Conservation (phyloP, 805 yeast genomes). For the Zygosaccharomyces rouxii region DNA sequence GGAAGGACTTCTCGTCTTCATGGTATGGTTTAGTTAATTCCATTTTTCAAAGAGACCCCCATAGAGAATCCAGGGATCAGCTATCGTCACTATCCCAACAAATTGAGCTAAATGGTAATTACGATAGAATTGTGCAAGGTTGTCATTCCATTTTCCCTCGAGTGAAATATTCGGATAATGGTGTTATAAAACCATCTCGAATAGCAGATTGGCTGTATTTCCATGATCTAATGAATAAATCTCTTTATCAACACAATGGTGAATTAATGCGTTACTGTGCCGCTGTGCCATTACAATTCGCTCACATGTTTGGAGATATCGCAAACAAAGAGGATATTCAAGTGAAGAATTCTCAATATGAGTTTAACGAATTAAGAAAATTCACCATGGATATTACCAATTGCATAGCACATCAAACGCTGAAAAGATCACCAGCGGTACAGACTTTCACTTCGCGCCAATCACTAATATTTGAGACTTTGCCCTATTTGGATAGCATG, state of each 20-base stretch:
- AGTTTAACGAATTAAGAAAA: conserved; percentile 28
- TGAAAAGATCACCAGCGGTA: conserved; percentile 14
- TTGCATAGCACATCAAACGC: conserved; percentile 21
- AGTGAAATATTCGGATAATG: conserved; percentile 60
- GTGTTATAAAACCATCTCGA: conserved; percentile 51
- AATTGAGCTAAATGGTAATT: conserved; percentile 44
- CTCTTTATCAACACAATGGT: conserved; percentile 39
- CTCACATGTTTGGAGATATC: conserved; percentile 59
- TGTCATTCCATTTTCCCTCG: conserved; percentile 65
- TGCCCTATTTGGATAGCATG: conserved; percentile 37
- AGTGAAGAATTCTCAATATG: conserved; percentile 32
- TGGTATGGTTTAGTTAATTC: conserved; percentile 65
- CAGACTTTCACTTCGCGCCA: conserved; percentile 17
- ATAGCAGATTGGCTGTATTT: conserved; percentile 75
- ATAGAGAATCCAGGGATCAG: conserved; percentile 43
- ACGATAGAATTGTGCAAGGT: conserved; percentile 65
- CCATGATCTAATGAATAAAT: conserved; percentile 52
- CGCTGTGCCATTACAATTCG: conserved; percentile 56
- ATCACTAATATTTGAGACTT: conserved; percentile 28
- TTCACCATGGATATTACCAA: conserved; percentile 31
- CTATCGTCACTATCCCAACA: conserved; percentile 44
- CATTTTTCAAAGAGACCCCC: conserved; percentile 53
- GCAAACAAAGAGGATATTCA: conserved; percentile 37
- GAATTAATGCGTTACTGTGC: conserved; percentile 52
- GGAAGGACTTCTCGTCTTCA: conserved; percentile 57